A percentile compares a stretch with the other conserved stretches of the same genome.
Evolutionary conservation across 805 yeast species (phyloP).

Genomic region (Ogataea methanolica): DNA sequence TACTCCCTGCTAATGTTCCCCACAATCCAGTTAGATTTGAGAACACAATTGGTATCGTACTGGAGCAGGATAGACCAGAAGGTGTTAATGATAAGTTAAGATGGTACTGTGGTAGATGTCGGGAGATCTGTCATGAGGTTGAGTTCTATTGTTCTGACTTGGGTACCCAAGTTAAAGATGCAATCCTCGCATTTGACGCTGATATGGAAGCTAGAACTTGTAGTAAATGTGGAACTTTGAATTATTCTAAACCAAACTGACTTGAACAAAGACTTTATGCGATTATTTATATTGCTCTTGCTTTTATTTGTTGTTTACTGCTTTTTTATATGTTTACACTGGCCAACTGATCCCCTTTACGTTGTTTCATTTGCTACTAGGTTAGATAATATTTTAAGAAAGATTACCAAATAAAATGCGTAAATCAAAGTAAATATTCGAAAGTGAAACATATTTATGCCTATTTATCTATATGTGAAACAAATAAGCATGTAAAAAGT

Average conservation of each 20-base stretch:
- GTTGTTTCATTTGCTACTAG: too few relatives aligned
- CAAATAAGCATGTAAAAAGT: background rate
- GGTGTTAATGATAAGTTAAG: conserved; percentile 68
- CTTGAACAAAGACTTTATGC: background rate
- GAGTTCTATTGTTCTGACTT: conserved; percentile 74
- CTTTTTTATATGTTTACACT: background rate
- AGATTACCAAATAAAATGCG: too few relatives aligned
- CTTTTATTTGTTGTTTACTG: background rate
- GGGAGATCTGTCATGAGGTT: conserved; percentile 58
- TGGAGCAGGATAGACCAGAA: conserved; percentile 85
- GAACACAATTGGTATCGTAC: conserved; percentile 83
- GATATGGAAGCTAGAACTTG: conserved; percentile 68
- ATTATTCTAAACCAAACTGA: conserved; percentile 57
- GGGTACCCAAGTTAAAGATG: conserved; percentile 87
- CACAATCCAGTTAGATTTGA: conserved; percentile 87
- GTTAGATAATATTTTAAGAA: too few relatives aligned
- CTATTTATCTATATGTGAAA: too few relatives aligned
- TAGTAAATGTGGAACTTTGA: conserved; percentile 64
- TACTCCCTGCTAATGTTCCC: conserved; percentile 80
- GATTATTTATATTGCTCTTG: background rate
- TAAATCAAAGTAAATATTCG: too few relatives aligned
- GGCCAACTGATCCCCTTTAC: too few relatives aligned
- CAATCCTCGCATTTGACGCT: conserved; percentile 65
- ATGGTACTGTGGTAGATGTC: conserved; percentile 82
- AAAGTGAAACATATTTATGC: too few relatives aligned